Conservation (phyloP, 2,329 filamentous ascomycete genomes). For the Didymella keratinophila region DNA sequence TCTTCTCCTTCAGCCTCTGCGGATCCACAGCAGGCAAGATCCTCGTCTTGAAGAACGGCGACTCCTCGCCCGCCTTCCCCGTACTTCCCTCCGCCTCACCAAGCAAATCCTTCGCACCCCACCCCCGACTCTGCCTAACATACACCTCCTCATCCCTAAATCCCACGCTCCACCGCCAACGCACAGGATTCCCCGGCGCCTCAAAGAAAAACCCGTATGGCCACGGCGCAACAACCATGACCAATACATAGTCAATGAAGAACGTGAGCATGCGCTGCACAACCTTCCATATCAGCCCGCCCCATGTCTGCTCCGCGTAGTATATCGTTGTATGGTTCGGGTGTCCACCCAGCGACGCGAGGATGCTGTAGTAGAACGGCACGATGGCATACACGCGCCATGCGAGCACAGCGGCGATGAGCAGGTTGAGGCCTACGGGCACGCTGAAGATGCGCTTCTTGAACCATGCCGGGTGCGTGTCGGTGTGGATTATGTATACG, state of each 20-base stretch:
- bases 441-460: slow-evolving; percentile 86
- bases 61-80: slow-evolving; percentile 60
- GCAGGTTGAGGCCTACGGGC: slow-evolving; percentile 77
- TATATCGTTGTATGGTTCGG: slow-evolving; percentile 72
- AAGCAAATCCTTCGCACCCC: slow-evolving; percentile 68
- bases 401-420: slow-evolving; percentile 69
- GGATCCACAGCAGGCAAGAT: slow-evolving; percentile 74
- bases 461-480: slow-evolving; percentile 71
- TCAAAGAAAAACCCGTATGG: slow-evolving; percentile 65
- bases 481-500: slow-evolving; percentile 86
- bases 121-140: slow-evolving; percentile 77
- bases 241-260: slow-evolving; percentile 72
- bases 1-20: slow-evolving; percentile 75
- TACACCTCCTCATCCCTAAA: slow-evolving; percentile 84
- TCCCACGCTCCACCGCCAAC: slow-evolving; percentile 77
- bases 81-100: slow-evolving; percentile 55
- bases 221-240: slow-evolving; percentile 57
- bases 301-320: slow-evolving; percentile 59
- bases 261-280: slow-evolving; percentile 69
- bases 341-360: slow-evolving; percentile 71
- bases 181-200: slow-evolving; percentile 68
- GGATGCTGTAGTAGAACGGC: slow-evolving; percentile 75
- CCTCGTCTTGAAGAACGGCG: slow-evolving; percentile 65
- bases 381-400: slow-evolving; percentile 73
- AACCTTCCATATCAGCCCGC: slow-evolving; percentile 65